phyloP scores from a whole-genome alignment of 2,329 filamentous ascomycete genomes.

The Hortaea werneckii region DNA sequence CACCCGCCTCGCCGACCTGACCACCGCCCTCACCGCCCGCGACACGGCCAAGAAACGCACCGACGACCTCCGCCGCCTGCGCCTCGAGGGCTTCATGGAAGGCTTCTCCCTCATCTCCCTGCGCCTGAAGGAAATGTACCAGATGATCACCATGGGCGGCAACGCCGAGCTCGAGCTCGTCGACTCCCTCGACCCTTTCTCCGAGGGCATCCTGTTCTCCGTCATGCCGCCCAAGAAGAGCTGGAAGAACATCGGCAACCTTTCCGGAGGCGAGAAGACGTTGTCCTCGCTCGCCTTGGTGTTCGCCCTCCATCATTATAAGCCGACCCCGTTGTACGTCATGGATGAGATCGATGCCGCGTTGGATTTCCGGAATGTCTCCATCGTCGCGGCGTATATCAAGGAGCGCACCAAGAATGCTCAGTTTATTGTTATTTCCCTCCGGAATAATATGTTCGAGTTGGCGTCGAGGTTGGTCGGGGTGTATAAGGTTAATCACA shows the following conservation, averaged over 20 bases:
- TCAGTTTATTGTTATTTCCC: conserved; percentile 95
- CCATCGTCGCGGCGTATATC: conserved; percentile 97
- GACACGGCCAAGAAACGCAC: conserved; percentile 86
- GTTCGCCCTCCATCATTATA: conserved; percentile 97
- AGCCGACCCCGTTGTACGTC: conserved; percentile 93
- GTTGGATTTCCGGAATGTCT: conserved; percentile 94
- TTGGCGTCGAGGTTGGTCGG: conserved; percentile 89
- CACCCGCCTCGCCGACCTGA: conserved; percentile 72
- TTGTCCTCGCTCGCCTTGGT: conserved; percentile 85
- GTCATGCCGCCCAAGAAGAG: conserved; percentile 99
- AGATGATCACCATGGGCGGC: conserved; percentile 99
- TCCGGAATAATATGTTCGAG: conserved; percentile 99
- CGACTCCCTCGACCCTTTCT: conserved; percentile 91
- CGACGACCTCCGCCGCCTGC: conserved; percentile 80
- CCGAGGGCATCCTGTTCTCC: conserved; percentile 89
- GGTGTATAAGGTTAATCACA: conserved; percentile 99
- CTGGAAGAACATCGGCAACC: conserved; percentile 98
- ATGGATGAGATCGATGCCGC: conserved; percentile 99
- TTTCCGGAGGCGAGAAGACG: conserved; percentile 96
- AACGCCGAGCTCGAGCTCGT: conserved; percentile 97
- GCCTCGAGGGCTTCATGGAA: conserved; percentile 96
- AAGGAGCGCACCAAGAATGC: conserved; percentile 99
- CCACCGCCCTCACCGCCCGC: conserved; percentile 63
- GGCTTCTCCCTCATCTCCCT: conserved; percentile 91
- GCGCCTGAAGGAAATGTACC: conserved; percentile 98